Conservation (phyloP, 345 rosid genomes). For the Psidium guajava region DNA sequence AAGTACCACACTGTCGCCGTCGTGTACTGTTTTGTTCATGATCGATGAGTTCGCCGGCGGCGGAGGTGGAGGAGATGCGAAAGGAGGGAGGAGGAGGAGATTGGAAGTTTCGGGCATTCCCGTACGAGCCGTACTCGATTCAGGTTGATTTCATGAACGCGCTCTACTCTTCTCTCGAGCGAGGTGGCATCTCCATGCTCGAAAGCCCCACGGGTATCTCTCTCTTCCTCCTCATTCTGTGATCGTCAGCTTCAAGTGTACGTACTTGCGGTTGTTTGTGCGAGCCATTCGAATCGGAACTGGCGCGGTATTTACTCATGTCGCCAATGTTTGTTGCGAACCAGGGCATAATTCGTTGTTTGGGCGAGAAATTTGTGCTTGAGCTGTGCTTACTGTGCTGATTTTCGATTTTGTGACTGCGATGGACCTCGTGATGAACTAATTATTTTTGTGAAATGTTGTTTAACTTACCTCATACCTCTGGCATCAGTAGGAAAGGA, state of each 20-base stretch:
- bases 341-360: neutral
- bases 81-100: constrained; percentile 7
- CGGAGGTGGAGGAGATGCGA: neutral
- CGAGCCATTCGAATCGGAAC: neutral
- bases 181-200: constrained; percentile 92
- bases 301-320: neutral
- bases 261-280: neutral
- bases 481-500: neutral
- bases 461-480: neutral
- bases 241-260: neutral
- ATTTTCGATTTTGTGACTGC: neutral
- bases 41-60: neutral
- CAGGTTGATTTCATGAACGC: constrained; percentile 81
- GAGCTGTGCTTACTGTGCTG: neutral
- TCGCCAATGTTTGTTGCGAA: neutral
- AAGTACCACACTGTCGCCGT: neutral
- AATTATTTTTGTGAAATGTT: neutral
- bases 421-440: neutral
- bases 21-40: neutral
- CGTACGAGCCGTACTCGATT: constrained; percentile 69
- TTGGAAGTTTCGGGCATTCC: constrained; percentile 51
- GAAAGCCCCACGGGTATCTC: constrained; percentile 84
- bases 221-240: neutral
- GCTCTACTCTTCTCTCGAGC: constrained; percentile 62
- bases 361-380: neutral